Base-by-base conservation (phyloP, 2,329 filamentous ascomycete genomes). In the Phaeophleospora eucalypticola region DNA sequence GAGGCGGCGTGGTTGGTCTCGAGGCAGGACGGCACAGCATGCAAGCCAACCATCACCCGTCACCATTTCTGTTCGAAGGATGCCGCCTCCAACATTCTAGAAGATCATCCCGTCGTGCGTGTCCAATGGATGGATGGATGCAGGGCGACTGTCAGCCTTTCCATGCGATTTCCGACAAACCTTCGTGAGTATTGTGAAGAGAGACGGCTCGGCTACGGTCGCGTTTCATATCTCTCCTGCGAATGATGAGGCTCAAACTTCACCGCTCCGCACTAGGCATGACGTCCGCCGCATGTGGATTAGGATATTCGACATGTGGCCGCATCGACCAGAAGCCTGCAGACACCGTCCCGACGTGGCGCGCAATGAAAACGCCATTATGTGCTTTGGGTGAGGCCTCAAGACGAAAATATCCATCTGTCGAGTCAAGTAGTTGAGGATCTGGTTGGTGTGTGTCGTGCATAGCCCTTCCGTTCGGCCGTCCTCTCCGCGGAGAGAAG, bases 191-290 rank as follows among this genome's bases (percentile, higher is more conserved):
- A n/a, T 29, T 12, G 24, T 29, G 24, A n/a, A n/a, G 24, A 29
- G 24, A 29, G 12, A 6, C 32, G 27, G 18, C 12, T 15, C 9
- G 16, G 24, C 14, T 32, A 16, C 29, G 44, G 38, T 29, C 36
- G 29, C 33, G 44, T 40, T 41, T 27, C 44, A 29, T 24, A 17
- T 14, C 6, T 12, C 24, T 18, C 33, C 14, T 33, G 21, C 40
- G 32, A 43, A 44, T 43, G 41, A 43, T 21, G 18, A 27, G 29
- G 29, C 27, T 36, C 18, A 44, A 15, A 27, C 41, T 44, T 44
- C 29, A 48, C 46, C 46, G 46, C 41, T 29, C 18, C 17, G n/a
- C 20, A 48, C 43, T 18, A 35, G 40, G 40, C 29, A 17, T n/a
- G n/a, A n/a, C n/a, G n/a, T n/a, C n/a, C n/a, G n/a, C n/a, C n/a